A percentile compares a stretch with the other conserved stretches of the same genome.
Evolutionary conservation across 2,329 filamentous ascomycete genomes (phyloP).

Genomic region (Juglanconis oblonga): DNA sequence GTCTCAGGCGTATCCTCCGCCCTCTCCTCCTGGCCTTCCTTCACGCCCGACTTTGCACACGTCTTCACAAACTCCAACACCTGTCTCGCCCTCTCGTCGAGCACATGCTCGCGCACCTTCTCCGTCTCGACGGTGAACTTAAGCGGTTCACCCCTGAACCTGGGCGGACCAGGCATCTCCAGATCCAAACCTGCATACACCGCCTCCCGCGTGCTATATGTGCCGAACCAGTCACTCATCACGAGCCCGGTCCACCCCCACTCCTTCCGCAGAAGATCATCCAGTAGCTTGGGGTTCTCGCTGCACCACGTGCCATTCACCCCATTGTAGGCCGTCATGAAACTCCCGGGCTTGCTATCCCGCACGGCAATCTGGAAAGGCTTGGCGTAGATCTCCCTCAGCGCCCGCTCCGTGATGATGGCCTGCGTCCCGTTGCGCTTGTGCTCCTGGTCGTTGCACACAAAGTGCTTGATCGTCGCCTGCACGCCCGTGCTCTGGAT

Average conservation of each 20-base stretch:
- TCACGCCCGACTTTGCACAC: constrained; percentile 50
- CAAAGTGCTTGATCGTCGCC: constrained; percentile 59
- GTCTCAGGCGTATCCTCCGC: constrained; percentile 59
- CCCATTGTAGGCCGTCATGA: constrained; percentile 61
- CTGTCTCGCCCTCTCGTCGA: constrained; percentile 57
- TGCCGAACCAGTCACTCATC: constrained; percentile 61
- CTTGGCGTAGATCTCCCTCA: constrained; percentile 57
- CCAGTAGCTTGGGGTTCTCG: constrained; percentile 49
- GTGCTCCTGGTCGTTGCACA: constrained; percentile 61
- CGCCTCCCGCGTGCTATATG: constrained; percentile 51
- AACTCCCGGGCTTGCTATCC: constrained; percentile 47
- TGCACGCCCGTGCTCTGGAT: constrained; percentile 56
- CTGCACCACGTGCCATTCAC: constrained; percentile 56
- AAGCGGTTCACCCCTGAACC: constrained; percentile 48
- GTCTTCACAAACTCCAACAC: constrained; percentile 60
- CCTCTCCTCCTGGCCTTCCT: constrained; percentile 52
- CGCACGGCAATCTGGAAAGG: constrained; percentile 57
- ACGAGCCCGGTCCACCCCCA: constrained; percentile 57
- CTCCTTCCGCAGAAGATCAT: constrained; percentile 50
- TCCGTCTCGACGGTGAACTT: constrained; percentile 52
- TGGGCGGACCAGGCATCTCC: constrained; percentile 58
- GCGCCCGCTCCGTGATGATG: constrained; percentile 52
- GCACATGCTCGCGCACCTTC: constrained; percentile 51
- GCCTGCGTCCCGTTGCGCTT: constrained; percentile 53
- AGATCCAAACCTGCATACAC: constrained; percentile 52